A percentile compares a stretch with the other conserved stretches of the same genome.
phyloP scores from a whole-genome alignment of 75 land plant genomes.

The Pinus albicaulis region DNA sequence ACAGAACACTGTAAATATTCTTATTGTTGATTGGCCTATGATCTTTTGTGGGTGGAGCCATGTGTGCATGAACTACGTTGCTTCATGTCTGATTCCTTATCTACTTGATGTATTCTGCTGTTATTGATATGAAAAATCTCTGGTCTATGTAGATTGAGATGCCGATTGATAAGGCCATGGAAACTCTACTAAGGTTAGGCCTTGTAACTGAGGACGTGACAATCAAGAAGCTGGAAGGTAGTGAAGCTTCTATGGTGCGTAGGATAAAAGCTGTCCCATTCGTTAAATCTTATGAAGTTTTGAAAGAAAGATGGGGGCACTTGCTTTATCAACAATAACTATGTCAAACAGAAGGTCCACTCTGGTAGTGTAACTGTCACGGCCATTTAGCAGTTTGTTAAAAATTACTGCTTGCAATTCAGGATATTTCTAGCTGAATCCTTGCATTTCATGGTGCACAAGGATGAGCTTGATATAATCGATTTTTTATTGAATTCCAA shows the following conservation, averaged over 20 bases:
- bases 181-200: conserved; percentile 57
- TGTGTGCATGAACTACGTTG: conserved; percentile 1
- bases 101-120: no score
- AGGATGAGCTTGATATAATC: no score
- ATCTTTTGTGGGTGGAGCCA: neutral
- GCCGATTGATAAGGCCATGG: conserved; percentile 68
- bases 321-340: conserved; percentile 22
- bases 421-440: no score
- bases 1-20: neutral
- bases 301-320: conserved; percentile 56
- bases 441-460: no score
- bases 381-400: no score
- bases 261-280: conserved; percentile 41
- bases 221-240: conserved; percentile 11
- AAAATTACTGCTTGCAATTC: no score
- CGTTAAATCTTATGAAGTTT: conserved; percentile 35
- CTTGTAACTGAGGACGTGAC: conserved; percentile 39
- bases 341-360: neutral
- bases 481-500: no score
- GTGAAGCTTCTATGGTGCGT: neutral
- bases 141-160: conserved; percentile 61
- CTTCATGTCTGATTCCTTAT: neutral
- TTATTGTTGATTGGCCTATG: neutral
- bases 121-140: neutral
- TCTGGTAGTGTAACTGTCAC: neutral